These are phyloP conservation scores for Mycotypha africana DNA, from an alignment of 371 early-diverging fungal species.

Conservation along the genomic window DNA sequence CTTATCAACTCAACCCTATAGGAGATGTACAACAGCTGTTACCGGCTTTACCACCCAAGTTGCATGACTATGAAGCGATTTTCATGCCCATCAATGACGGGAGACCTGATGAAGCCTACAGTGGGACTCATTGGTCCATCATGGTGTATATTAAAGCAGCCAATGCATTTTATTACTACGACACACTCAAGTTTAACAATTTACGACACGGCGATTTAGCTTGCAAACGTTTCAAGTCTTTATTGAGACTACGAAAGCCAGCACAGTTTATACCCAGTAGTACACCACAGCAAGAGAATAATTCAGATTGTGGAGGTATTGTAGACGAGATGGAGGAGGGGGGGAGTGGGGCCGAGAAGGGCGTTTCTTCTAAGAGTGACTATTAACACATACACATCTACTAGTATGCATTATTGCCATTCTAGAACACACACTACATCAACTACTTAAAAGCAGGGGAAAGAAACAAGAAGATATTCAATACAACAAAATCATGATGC, in stretches of 20 bases:
- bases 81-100: constrained; percentile 49
- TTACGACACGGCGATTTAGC: constrained; percentile 19
- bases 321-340: too few relatives aligned
- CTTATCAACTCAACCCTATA: background rate
- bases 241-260: constrained; percentile 10
- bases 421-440: constrained; percentile 25
- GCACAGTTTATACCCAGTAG: constrained; percentile 22
- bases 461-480: background rate
- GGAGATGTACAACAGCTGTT: constrained; percentile 22
- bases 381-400: too few relatives aligned
- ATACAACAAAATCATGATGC: constrained; percentile 11
- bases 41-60: constrained; percentile 27
- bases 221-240: constrained; percentile 6
- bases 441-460: constrained; percentile 11
- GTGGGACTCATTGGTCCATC: constrained; percentile 49
- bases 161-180: constrained; percentile 41
- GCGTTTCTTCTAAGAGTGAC: too few relatives aligned
- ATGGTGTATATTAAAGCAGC: constrained; percentile 29
- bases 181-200: constrained; percentile 34
- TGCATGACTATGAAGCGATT: constrained; percentile 21
- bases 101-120: constrained; percentile 24
- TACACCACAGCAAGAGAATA: constrained; percentile 46
- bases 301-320: constrained; percentile 47
- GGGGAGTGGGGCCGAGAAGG: too few relatives aligned
- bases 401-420: constrained; percentile 35